phyloP scores from a whole-genome alignment of 331 rosid species.

The Prunus yedoensis region DNA sequence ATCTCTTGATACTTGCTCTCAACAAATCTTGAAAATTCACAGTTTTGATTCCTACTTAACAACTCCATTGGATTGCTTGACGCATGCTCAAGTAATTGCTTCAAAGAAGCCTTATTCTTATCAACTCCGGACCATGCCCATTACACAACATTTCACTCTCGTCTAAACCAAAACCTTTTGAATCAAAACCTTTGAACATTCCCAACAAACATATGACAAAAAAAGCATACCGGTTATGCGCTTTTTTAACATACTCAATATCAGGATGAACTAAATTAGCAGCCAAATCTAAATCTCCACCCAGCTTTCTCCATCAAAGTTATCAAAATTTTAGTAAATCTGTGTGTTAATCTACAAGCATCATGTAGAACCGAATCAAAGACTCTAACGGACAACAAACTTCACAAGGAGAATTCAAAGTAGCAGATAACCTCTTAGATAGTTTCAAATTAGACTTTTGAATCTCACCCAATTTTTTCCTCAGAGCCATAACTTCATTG shows the following conservation, averaged over 20 bases:
- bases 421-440: constrained; percentile 58
- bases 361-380: constrained; percentile 77
- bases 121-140: constrained; percentile 35
- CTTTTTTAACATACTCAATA: constrained; percentile 61
- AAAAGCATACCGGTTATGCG: constrained; percentile 79
- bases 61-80: constrained; percentile 88
- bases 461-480: constrained; percentile 58
- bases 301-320: constrained; percentile 85
- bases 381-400: constrained; percentile 69
- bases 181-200: constrained; percentile 79
- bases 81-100: constrained; percentile 85
- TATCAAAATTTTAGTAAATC: constrained; percentile 70
- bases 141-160: constrained; percentile 29
- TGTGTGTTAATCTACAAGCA: constrained; percentile 67
- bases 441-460: constrained; percentile 55
- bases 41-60: constrained; percentile 53
- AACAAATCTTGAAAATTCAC: constrained; percentile 72
- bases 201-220: constrained; percentile 81
- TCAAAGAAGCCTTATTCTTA: constrained; percentile 35
- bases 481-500: constrained; percentile 55
- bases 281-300: constrained; percentile 89
- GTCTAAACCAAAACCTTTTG: constrained; percentile 39
- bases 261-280: constrained; percentile 65
- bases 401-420: constrained; percentile 56
- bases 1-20: constrained; percentile 82